These are phyloP conservation scores for Fistulinella prunicolor DNA, from an alignment of 768 basidiomycete species.

Conservation along the genomic window DNA sequence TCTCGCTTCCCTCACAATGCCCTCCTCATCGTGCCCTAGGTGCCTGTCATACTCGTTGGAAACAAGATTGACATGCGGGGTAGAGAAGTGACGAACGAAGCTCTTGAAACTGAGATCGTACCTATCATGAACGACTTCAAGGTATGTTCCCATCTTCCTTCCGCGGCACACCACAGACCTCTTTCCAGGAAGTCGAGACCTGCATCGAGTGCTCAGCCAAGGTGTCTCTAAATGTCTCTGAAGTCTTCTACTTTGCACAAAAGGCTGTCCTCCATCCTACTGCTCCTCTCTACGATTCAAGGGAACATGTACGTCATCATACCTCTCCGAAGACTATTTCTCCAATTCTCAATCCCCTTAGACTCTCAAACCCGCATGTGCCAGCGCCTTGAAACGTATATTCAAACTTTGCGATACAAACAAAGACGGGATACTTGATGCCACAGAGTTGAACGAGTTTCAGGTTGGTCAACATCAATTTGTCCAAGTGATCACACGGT, in stretches of 20 bases:
- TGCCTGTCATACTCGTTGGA: slow-evolving; percentile 95
- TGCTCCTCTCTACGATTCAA: slow-evolving; percentile 93
- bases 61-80: slow-evolving; percentile 98
- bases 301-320: slow-evolving; percentile 75
- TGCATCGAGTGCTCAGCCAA: slow-evolving; percentile 97
- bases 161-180: slow-evolving; percentile 4
- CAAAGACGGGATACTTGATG: slow-evolving; percentile 90
- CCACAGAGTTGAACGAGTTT: slow-evolving; percentile 92
- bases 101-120: slow-evolving; percentile 89
- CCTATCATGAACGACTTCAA: slow-evolving; percentile 99
- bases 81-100: slow-evolving; percentile 91
- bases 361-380: slow-evolving; percentile 91
- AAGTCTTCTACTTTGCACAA: slow-evolving; percentile 98
- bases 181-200: slow-evolving; percentile 88
- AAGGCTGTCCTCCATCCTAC: slow-evolving; percentile 97
- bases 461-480: slow-evolving; percentile 53
- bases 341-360: slow-evolving; percentile 30
- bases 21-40: slow-evolving; percentile 42
- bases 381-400: slow-evolving; percentile 84
- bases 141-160: slow-evolving; percentile 40
- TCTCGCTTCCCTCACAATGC: neutral
- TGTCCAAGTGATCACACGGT: neutral
- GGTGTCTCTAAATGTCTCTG: slow-evolving; percentile 86
- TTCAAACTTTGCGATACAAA: slow-evolving; percentile 95
- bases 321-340: neutral